phyloP scores from a whole-genome alignment of 148 eudicot species.

The Bassia scoparia region DNA sequence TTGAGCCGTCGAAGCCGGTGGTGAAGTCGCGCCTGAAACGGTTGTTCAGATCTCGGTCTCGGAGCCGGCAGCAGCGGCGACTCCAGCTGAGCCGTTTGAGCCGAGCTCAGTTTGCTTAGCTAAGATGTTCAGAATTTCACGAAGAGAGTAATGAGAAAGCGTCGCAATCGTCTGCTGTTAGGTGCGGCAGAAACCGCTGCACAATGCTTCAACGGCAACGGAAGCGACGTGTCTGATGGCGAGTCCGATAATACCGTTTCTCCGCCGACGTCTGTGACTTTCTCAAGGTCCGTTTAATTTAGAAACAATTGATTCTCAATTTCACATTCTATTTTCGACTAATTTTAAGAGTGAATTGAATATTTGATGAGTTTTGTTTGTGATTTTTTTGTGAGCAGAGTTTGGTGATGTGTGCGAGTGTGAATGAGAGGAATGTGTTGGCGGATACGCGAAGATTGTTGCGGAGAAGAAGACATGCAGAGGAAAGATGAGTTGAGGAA shows the following conservation, averaged over 20 bases:
- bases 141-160: conserved; percentile 63
- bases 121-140: conserved; percentile 78
- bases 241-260: conserved; percentile 30
- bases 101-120: conserved; percentile 85
- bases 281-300: conserved; percentile 64
- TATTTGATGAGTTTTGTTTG: background rate
- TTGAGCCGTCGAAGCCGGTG: conserved; percentile 27
- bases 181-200: conserved; percentile 51
- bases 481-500: conserved; percentile 54
- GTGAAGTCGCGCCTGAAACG: conserved; percentile 58
- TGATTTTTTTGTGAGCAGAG: conserved; percentile 35
- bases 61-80: conserved; percentile 36
- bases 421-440: conserved; percentile 62
- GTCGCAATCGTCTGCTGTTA: conserved; percentile 23
- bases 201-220: conserved; percentile 70
- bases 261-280: conserved; percentile 47
- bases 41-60: conserved; percentile 46
- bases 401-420: conserved; percentile 57
- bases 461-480: conserved; percentile 53
- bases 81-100: conserved; percentile 42
- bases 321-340: no score
- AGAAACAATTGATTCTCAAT: no score
- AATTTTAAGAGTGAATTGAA: background rate
- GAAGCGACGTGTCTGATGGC: conserved; percentile 51
- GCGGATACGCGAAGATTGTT: conserved; percentile 71